phyloP scores from a whole-genome alignment of 768 basidiomycete genomes.

The Pulveroboletus sp. region DNA sequence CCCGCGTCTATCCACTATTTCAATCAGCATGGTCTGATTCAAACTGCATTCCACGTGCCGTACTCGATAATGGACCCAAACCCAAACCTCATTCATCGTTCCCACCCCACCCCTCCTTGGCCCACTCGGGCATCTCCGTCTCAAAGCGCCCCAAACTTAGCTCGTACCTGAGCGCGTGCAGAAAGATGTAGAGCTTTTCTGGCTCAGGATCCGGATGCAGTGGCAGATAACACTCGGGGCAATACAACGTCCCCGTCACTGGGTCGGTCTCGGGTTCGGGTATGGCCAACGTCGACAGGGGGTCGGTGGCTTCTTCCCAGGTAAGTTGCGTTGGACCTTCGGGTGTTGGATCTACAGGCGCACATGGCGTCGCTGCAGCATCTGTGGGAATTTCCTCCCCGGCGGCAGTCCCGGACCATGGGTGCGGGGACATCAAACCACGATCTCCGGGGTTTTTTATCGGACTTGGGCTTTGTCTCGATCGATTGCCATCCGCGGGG shows the following conservation, averaged over 20 bases:
- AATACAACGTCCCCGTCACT: slow-evolving; percentile 58
- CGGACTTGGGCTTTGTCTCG: not conserved
- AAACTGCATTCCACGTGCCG: too few species aligned
- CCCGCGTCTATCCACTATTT: not conserved
- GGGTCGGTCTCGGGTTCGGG: slow-evolving; percentile 31
- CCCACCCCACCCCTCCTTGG: slow-evolving; percentile 70
- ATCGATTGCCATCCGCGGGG: not conserved
- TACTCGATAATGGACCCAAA: not conserved
- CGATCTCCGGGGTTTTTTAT: not conserved
- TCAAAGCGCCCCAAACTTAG: slow-evolving; percentile 79
- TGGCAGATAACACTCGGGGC: slow-evolving; percentile 88
- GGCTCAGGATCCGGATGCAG: slow-evolving; percentile 91
- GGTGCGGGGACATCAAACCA: not conserved
- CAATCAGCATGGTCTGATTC: not conserved
- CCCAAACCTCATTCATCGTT: slow-evolving; percentile 20
- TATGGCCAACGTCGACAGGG: slow-evolving; percentile 24
- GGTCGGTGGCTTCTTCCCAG: slow-evolving; percentile 48
- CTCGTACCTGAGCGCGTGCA: slow-evolving; percentile 87
- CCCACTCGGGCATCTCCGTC: slow-evolving; percentile 90
- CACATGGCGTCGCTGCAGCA: not conserved
- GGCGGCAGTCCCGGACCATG: not conserved
- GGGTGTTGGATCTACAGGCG: not conserved
- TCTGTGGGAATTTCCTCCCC: not conserved
- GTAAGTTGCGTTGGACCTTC: slow-evolving; percentile 27
- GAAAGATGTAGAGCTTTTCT: slow-evolving; percentile 89